Evolutionary conservation across 352 stramenopile genomes (phyloP), one percentile per base, ranked within the genome.

Genomic region (Globisporangium acanthophoron): DNA sequence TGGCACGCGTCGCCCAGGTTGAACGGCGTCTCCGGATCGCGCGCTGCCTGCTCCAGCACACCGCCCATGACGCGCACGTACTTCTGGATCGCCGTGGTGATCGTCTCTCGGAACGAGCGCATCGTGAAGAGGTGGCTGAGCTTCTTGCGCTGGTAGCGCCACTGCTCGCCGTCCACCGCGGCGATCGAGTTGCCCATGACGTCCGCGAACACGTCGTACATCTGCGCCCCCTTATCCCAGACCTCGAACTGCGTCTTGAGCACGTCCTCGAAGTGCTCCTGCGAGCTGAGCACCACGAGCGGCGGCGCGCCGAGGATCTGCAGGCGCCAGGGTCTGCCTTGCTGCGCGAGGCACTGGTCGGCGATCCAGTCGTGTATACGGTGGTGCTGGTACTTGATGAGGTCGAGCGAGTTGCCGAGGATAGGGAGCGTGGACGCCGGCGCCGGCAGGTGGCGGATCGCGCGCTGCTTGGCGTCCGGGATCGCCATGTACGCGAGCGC

Each of bases 171-270:
- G 27, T 78, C 67, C 2, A 59, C 59, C 4, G 56, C 52, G n/a
- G 73, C 24, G 52, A 78, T 59, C 16, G 64, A 58, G 5, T 49
- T 48, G 15, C 70, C 70, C 12, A 71, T 60, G 18, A 76, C 15
- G 1, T 62, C 57, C 11, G 20, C 37, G 20, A 73, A 58, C 41
- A 65, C 56, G 35, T 71, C 56, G 20, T 55, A 47, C 46, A 65
- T 61, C 55, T 56, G 58, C 48, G 59, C 29, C 7, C 70, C 70
- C 39, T 79, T 79, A 31, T 60, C 45, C 45, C 74, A 79, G 45
- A 61, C 58, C 11, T 71, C 56, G 39, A 76, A 70, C 56, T 79
- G 70, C 35, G 65, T 79, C 56, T 58, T 67, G 39, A 69, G 62
- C 53, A 76, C 71, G 15, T 69, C 70, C 21, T 76, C 70, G 9